These are phyloP conservation scores for Lachnellula suecica DNA, from an alignment of 2,329 filamentous ascomycete genomes.

Conservation along the genomic window DNA sequence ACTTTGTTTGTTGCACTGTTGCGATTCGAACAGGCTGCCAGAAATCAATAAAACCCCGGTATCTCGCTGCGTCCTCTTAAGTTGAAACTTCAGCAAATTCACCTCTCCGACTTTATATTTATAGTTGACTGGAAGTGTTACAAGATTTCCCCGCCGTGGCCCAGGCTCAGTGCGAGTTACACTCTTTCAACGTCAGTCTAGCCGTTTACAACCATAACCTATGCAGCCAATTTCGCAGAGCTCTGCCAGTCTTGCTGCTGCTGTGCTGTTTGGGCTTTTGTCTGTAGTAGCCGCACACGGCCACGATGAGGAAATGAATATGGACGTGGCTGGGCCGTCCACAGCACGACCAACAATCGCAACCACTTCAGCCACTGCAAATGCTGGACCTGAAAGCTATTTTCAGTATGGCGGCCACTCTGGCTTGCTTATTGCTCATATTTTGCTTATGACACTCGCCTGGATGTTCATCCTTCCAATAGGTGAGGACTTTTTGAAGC, in stretches of 20 bases:
- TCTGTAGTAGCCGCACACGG: conserved; percentile 22
- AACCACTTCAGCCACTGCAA: conserved; percentile 7
- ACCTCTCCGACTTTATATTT: too few relatives aligned
- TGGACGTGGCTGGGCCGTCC: conserved; percentile 20
- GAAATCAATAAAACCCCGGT: background rate
- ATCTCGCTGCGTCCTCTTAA: too few relatives aligned
- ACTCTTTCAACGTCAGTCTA: background rate
- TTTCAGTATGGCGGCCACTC: conserved; percentile 40
- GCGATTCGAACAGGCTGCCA: too few relatives aligned
- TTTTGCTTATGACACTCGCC: conserved; percentile 63
- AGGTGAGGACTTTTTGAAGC: conserved; percentile 56
- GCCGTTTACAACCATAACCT: background rate
- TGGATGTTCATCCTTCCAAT: conserved; percentile 71
- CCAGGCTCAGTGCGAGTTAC: background rate
- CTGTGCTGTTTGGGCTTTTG: conserved; percentile 17
- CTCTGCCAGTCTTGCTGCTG: conserved; percentile 7
- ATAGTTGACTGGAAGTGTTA: background rate
- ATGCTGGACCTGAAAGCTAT: conserved; percentile 36
- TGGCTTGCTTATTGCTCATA: conserved; percentile 52
- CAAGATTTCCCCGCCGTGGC: background rate
- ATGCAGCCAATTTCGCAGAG: conserved; percentile 14
- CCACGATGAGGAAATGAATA: conserved; percentile 33
- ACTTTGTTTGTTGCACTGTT: too few relatives aligned
- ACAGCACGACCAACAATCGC: conserved; percentile 6
- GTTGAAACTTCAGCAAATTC: too few relatives aligned